These are phyloP conservation scores for Nicotiana rustica DNA, from an alignment of 305 asterid species.

Conservation along the genomic window DNA sequence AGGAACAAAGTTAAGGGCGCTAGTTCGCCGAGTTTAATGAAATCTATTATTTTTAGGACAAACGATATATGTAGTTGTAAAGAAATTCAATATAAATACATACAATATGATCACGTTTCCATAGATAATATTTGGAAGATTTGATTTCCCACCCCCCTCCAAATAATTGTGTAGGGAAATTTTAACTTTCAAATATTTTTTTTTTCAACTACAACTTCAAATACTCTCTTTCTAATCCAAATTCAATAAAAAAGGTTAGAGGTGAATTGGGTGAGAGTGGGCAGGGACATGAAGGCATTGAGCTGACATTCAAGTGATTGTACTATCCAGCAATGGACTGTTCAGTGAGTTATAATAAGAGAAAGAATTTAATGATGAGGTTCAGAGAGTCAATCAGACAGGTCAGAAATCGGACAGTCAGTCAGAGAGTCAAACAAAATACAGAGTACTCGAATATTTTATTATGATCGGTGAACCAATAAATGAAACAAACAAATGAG, in stretches of 20 bases:
- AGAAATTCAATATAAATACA: too few relatives aligned
- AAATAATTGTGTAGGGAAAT: too few relatives aligned
- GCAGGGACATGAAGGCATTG: background rate
- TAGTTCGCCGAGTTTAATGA: too few relatives aligned
- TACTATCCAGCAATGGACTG: background rate
- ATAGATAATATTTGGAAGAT: too few relatives aligned
- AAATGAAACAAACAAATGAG: background rate
- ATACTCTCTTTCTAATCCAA: too few relatives aligned
- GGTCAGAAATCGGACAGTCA: background rate
- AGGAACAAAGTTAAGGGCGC: too few relatives aligned
- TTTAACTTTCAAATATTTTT: too few relatives aligned
- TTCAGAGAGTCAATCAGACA: background rate
- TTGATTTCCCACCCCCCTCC: too few relatives aligned
- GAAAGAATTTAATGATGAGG: background rate
- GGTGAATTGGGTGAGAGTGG: background rate
- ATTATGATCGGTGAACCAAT: background rate
- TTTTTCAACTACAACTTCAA: too few relatives aligned
- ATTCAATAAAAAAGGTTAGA: background rate
- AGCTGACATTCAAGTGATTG: background rate
- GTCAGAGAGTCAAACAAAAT: background rate
- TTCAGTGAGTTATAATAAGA: background rate
- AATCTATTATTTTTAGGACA: too few relatives aligned
- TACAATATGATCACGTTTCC: too few relatives aligned
- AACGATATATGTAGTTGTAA: too few relatives aligned
- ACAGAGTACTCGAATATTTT: background rate